Evolutionary conservation across 2,329 filamentous ascomycete genomes (phyloP).

Genomic region (Pseudocercospora vitis): DNA sequence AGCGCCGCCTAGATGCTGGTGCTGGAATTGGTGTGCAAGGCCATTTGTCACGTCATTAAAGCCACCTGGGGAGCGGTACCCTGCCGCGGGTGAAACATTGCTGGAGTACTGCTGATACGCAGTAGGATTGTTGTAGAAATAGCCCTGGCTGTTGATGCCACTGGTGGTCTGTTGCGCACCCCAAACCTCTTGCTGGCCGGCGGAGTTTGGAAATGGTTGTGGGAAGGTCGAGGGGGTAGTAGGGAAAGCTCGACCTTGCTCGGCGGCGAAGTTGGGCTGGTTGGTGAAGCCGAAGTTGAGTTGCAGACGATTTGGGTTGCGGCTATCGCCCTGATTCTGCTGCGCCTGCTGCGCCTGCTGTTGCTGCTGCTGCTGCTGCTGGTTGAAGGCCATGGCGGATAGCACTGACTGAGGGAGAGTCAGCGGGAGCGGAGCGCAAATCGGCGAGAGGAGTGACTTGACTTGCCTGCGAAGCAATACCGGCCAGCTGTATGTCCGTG

Average conservation of each 20-base stretch:
- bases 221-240: constrained; percentile 94
- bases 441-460: neutral
- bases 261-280: constrained; percentile 45
- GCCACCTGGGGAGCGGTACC: constrained; percentile 58
- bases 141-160: constrained; percentile 46
- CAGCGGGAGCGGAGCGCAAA: constrained; percentile 2
- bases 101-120: constrained; percentile 48
- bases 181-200: constrained; percentile 63
- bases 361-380: constrained; percentile 28
- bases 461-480: constrained; percentile 6
- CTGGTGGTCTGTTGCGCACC: constrained; percentile 47
- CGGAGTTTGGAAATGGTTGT: constrained; percentile 69
- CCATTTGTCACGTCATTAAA: constrained; percentile 84
- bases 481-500: constrained; percentile 1
- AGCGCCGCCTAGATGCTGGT: constrained; percentile 74
- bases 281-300: constrained; percentile 54
- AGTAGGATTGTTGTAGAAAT: constrained; percentile 52
- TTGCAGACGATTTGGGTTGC: constrained; percentile 49
- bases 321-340: constrained; percentile 31
- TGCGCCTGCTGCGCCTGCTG: constrained; percentile 27
- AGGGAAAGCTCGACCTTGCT: constrained; percentile 51
- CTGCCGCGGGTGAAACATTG: constrained; percentile 51
- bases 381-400: constrained; percentile 23
- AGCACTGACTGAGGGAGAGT: constrained; percentile 5
- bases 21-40: constrained; percentile 91